Base-by-base conservation (phyloP, 352 stramenopile species). In the Phytophthora pinifolia region DNA sequence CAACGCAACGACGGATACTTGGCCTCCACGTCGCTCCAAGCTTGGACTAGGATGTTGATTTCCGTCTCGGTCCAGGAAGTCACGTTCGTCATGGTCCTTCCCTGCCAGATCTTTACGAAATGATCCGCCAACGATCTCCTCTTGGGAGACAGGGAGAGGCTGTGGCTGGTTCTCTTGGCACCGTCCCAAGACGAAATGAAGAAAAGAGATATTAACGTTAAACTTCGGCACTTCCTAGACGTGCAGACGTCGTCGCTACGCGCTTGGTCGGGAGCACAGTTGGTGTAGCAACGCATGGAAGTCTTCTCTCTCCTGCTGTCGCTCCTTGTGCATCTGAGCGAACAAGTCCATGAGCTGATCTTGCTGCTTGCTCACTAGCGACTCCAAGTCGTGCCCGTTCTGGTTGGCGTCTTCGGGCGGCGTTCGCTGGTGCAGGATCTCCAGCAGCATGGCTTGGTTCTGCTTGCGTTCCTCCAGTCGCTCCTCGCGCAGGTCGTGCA, bases 321-420 rank as follows among this genome's bases (percentile, higher is more conserved):
- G 61, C 39, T 74, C 68, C 25, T 62, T 70, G 32, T 74, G 61
- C 48, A 77, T 70, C 32, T 69, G 61, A 22, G 49, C 32, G 31
- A 74, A 77, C 47, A 72, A 56, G 54, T 62, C 62, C 56, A 77
- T 52, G 33, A 77, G 54, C 27, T 77, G 68, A 30, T 72, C 49
- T 14, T 71, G 66, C 46, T 74, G 68, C 29, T 70, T 73, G 12
- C 34, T 38, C 6, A 73, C 54, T 4, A 77, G 46, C 12, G 62
- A 52, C n/a, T 72, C 54, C 38, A 72, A 54, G 43, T 59, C 65
- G 1, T 30, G 39, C n/a, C 50, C 37, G 25, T 58, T 71, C 46
- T 66, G 32, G 13, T 29, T 46, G 0, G 18, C 32, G 20, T 69
- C 54, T 60, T 69, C 65, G n/a, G 46, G 6, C 1, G 66, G 58